A percentile compares a stretch with the other conserved stretches of the same genome.
phyloP scores from a whole-genome alignment of 805 yeast species.

The Wickerhamomyces sydowiorum region DNA sequence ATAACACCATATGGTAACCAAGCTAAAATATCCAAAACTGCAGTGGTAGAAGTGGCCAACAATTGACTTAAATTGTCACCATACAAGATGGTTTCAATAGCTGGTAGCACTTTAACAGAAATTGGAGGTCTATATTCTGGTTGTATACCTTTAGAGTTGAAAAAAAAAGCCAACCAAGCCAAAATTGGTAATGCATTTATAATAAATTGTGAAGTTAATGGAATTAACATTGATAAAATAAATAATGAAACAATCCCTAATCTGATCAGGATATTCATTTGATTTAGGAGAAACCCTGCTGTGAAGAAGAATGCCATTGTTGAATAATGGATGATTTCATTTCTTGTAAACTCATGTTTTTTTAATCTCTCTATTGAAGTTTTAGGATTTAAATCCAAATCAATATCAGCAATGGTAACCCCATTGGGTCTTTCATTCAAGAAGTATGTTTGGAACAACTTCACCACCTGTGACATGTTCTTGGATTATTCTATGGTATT shows the following conservation, averaged over 20 bases:
- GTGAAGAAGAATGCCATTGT: constrained; percentile 46
- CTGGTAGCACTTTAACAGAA: constrained; percentile 81
- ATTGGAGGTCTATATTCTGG: constrained; percentile 79
- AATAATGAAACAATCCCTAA: constrained; percentile 30
- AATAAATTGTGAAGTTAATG: constrained; percentile 80
- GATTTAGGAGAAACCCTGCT: constrained; percentile 54
- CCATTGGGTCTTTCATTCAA: constrained; percentile 48
- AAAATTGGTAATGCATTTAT: constrained; percentile 77
- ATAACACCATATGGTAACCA: constrained; percentile 94
- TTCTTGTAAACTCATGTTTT: constrained; percentile 34
- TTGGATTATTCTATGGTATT: too few species aligned
- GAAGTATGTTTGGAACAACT: constrained; percentile 44
- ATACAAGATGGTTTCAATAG: constrained; percentile 84
- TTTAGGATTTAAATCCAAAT: constrained; percentile 41
- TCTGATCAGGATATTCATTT: constrained; percentile 41
- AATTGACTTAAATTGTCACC: constrained; percentile 87
- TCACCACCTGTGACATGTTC: constrained; percentile 15
- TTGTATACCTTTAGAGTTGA: constrained; percentile 71
- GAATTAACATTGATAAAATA: constrained; percentile 49
- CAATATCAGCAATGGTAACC: constrained; percentile 43
- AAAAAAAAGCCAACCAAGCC: constrained; percentile 81
- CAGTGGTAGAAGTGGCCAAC: constrained; percentile 64
- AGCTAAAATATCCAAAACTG: constrained; percentile 74
- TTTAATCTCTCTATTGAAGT: constrained; percentile 35
- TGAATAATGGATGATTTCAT: constrained; percentile 49